Conservation (phyloP, 192 early-diverging fungal genomes). For the Fimicolochytrium jonesii region DNA sequence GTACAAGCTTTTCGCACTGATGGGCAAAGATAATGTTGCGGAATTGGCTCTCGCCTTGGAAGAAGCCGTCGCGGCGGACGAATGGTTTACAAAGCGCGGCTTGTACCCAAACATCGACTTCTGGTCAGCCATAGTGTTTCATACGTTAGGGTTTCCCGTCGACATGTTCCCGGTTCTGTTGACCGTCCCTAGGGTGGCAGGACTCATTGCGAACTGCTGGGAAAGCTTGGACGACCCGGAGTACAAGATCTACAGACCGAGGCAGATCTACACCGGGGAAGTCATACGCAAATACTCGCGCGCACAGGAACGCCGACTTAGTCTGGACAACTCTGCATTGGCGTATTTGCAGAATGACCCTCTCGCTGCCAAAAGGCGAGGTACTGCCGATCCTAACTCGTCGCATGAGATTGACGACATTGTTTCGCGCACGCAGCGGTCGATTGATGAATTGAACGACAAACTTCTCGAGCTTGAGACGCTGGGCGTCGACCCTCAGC, state of each 20-base stretch:
- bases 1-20: slow-evolving; percentile 55
- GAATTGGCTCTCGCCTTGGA: slow-evolving; percentile 63
- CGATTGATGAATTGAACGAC: slow-evolving; percentile 14
- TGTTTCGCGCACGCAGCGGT: slow-evolving; percentile 11
- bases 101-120: slow-evolving; percentile 59
- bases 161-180: slow-evolving; percentile 64
- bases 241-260: slow-evolving; percentile 61
- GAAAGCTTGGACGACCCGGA: slow-evolving; percentile 47
- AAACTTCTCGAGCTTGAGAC: slow-evolving; percentile 8
- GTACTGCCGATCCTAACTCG: slow-evolving; percentile 5
- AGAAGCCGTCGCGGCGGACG: slow-evolving; percentile 43
- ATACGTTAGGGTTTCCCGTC: slow-evolving; percentile 42
- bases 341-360: slow-evolving; percentile 21
- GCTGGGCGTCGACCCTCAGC: no score
- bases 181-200: slow-evolving; percentile 41
- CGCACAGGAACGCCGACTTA: neutral
- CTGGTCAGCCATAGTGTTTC: slow-evolving; percentile 47
- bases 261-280: slow-evolving; percentile 53
- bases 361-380: slow-evolving; percentile 19
- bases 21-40: slow-evolving; percentile 50
- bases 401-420: slow-evolving; percentile 14
- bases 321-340: neutral
- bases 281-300: slow-evolving; percentile 23
- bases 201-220: slow-evolving; percentile 54
- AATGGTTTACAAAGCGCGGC: slow-evolving; percentile 34